A percentile compares a stretch with the other conserved stretches of the same genome.
phyloP scores from a whole-genome alignment of 2,329 filamentous ascomycete genomes.

The Seiridium unicorne region DNA sequence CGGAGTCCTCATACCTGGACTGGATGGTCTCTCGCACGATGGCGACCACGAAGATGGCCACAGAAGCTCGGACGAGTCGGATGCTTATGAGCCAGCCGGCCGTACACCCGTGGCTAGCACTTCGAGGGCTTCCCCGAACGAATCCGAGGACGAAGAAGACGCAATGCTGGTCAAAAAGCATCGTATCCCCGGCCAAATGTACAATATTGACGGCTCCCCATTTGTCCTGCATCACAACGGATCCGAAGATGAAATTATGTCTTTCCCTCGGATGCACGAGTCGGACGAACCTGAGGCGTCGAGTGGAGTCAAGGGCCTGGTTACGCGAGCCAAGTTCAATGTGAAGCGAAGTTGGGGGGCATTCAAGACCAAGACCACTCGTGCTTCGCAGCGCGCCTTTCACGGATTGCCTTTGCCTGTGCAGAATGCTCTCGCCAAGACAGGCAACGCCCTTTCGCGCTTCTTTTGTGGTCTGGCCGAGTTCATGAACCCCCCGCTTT shows the following conservation, averaged over 20 bases:
- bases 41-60: constrained; percentile 27
- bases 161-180: constrained; percentile 24
- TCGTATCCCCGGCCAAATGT: constrained; percentile 21
- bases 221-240: constrained; percentile 36
- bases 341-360: constrained; percentile 25
- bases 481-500: constrained; percentile 98
- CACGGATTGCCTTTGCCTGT: constrained; percentile 39
- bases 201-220: constrained; percentile 20
- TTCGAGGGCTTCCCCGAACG: constrained; percentile 47
- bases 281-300: constrained; percentile 39
- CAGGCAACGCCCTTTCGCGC: constrained; percentile 36
- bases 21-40: constrained; percentile 38
- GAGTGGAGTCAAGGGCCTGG: constrained; percentile 38
- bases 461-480: constrained; percentile 72
- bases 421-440: constrained; percentile 30
- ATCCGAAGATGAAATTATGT: constrained; percentile 55
- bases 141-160: constrained; percentile 46
- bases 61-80: constrained; percentile 39
- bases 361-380: constrained; percentile 18
- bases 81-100: constrained; percentile 52
- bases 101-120: constrained; percentile 51
- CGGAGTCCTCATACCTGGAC: constrained; percentile 43
- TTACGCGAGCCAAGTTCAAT: constrained; percentile 33
- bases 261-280: constrained; percentile 57
- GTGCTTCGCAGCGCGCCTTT: constrained; percentile 23